A percentile compares a stretch with the other conserved stretches of the same genome.
These are phyloP conservation scores for Rhynchospora tenuis DNA, from an alignment of 176 grass and related monocot genomes.

Conservation along the genomic window DNA sequence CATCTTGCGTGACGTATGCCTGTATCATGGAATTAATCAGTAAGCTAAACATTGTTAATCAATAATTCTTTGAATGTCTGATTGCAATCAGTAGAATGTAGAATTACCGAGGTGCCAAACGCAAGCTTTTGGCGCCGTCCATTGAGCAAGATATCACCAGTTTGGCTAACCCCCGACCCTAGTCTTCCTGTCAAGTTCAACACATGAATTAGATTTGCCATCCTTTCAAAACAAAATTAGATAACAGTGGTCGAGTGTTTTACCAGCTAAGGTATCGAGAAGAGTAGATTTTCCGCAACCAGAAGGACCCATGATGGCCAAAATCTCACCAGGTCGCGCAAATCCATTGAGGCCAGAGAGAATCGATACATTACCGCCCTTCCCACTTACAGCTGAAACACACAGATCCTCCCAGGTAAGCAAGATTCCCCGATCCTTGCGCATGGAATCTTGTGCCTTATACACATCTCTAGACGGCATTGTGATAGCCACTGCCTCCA, in stretches of 20 bases:
- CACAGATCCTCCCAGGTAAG: conserved; percentile 89
- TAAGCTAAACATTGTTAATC: not conserved
- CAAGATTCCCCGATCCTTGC: conserved; percentile 32
- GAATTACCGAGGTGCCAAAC: conserved; percentile 68
- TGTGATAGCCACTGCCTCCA: not conserved
- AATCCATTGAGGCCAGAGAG: conserved; percentile 64
- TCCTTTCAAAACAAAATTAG: not conserved
- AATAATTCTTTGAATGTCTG: not conserved
- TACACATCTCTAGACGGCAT: not conserved
- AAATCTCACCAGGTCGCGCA: conserved; percentile 58
- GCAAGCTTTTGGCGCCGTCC: conserved; percentile 56
- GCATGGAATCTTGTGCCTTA: conserved; percentile 17
- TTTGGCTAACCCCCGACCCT: conserved; percentile 52
- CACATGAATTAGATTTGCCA: not conserved
- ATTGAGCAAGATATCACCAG: conserved; percentile 75
- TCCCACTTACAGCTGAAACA: conserved; percentile 47
- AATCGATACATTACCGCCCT: conserved; percentile 38
- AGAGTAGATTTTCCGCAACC: conserved; percentile 96
- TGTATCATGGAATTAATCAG: not conserved
- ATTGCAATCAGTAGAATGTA: not conserved
- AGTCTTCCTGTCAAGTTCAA: conserved; percentile 43
- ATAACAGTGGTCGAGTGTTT: not conserved
- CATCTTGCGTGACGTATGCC: conserved; percentile 97
- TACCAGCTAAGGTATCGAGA: conserved; percentile 86
- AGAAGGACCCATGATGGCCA: conserved; percentile 93